Percentiles rank a stretch among this genome's conserved stretches.
phyloP scores from a whole-genome alignment of 371 early-diverging fungal species.

The Zancudomyces culisetae region DNA sequence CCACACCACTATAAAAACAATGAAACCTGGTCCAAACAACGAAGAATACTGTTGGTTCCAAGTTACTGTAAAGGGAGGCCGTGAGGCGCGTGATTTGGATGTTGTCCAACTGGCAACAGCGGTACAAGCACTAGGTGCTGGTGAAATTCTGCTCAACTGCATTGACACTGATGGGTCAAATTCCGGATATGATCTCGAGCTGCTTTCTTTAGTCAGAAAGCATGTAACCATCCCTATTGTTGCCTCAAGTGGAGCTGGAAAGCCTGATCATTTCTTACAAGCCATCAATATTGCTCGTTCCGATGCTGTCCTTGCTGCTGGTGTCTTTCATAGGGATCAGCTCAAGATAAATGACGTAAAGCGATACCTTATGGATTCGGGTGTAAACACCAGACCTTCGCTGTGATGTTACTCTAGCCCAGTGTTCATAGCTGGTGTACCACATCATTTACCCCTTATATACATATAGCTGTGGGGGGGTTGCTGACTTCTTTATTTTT shows the following conservation, averaged over 20 bases:
- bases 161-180: conserved; percentile 97
- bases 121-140: conserved; percentile 80
- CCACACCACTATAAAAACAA: conserved; percentile 54
- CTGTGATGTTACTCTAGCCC: no score
- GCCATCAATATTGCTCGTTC: conserved; percentile 65
- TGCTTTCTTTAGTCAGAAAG: conserved; percentile 50
- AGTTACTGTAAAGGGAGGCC: conserved; percentile 91
- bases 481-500: no score
- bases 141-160: conserved; percentile 87
- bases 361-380: conserved; percentile 28
- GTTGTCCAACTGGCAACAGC: conserved; percentile 75
- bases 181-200: conserved; percentile 78
- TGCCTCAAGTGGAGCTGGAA: conserved; percentile 87
- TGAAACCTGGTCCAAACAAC: conserved; percentile 66
- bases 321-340: conserved; percentile 89
- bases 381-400: not conserved
- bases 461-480: no score
- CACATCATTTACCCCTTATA: no score
- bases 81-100: conserved; percentile 86
- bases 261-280: conserved; percentile 63
- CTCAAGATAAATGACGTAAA: conserved; percentile 78
- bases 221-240: conserved; percentile 85
- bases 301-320: conserved; percentile 92
- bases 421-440: no score
- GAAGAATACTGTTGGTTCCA: conserved; percentile 94